Conservation (phyloP, 805 yeast genomes). For the Candida vartiovaarae region DNA sequence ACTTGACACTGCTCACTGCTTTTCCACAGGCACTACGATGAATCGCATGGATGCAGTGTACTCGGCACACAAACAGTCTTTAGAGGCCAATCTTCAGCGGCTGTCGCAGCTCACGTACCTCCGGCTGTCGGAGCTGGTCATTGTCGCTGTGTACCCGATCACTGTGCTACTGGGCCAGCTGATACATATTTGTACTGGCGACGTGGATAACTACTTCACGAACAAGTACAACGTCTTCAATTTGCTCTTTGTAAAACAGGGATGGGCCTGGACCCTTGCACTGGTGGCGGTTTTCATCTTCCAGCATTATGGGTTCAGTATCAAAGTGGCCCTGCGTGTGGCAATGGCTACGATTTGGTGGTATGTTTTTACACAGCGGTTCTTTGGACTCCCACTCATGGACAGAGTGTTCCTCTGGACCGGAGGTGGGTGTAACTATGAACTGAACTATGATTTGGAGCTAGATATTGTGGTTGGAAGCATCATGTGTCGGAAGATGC, state of each 20-base stretch:
- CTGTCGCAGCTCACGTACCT: slow-evolving; percentile 2
- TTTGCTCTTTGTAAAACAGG: slow-evolving; percentile 70
- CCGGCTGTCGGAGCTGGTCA: slow-evolving; percentile 7
- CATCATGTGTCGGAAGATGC: slow-evolving; percentile 43
- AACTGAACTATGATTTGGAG: not conserved
- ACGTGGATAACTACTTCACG: slow-evolving; percentile 25
- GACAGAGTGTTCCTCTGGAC: slow-evolving; percentile 72
- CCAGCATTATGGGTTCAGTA: slow-evolving; percentile 10
- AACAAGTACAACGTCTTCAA: slow-evolving; percentile 68
- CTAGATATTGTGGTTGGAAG: slow-evolving; percentile 10
- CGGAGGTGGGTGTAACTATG: slow-evolving; percentile 67
- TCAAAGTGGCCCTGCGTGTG: slow-evolving; percentile 9
- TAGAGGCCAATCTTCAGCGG: too few relatives aligned
- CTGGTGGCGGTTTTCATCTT: slow-evolving; percentile 27
- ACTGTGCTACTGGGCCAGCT: slow-evolving; percentile 48
- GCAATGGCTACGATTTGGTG: slow-evolving; percentile 58
- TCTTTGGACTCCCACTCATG: slow-evolving; percentile 81
- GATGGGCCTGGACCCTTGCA: slow-evolving; percentile 86
- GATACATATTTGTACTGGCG: slow-evolving; percentile 26
- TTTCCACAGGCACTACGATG: too few relatives aligned
- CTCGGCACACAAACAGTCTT: too few relatives aligned
- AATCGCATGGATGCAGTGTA: too few relatives aligned
- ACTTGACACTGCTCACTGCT: too few relatives aligned
- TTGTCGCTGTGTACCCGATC: slow-evolving; percentile 27
- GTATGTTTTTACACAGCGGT: slow-evolving; percentile 84